phyloP scores from a whole-genome alignment of 306 rosid species.

The Canavalia ensiformis region DNA sequence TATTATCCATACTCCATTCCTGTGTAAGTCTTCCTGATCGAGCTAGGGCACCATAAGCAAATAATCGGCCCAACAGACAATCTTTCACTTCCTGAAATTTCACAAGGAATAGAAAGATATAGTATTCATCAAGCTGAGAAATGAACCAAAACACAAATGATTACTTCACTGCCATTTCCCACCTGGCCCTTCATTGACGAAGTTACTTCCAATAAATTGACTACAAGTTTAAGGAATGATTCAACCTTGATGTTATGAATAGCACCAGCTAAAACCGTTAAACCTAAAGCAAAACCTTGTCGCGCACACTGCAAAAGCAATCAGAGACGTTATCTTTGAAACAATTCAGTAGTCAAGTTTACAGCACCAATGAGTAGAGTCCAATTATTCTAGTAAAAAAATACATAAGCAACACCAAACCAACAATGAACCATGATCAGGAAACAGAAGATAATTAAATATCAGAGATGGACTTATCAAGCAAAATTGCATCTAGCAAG shows the following conservation, averaged over 20 bases:
- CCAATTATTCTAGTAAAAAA: not conserved
- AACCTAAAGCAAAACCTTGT: slow-evolving; percentile 92
- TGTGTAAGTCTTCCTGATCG: slow-evolving; percentile 77
- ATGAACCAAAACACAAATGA: slow-evolving; percentile 23
- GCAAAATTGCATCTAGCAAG: not conserved
- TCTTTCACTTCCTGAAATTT: slow-evolving; percentile 86
- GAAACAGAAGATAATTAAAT: not conserved
- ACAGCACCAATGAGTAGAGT: slow-evolving; percentile 2
- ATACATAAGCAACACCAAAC: slow-evolving; percentile 5
- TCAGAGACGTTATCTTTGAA: slow-evolving; percentile 7
- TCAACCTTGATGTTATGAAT: slow-evolving; percentile 67
- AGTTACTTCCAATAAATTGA: slow-evolving; percentile 80
- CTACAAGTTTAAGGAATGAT: slow-evolving; percentile 80
- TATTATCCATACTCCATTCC: slow-evolving; percentile 67
- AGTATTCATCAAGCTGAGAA: slow-evolving; percentile 30
- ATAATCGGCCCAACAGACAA: slow-evolving; percentile 87
- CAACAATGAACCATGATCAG: slow-evolving; percentile 2
- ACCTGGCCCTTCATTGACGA: slow-evolving; percentile 99
- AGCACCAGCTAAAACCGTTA: slow-evolving; percentile 62
- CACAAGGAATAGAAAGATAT: slow-evolving; percentile 39
- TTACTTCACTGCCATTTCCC: slow-evolving; percentile 38
- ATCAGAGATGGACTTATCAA: not conserved
- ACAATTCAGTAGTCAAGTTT: slow-evolving; percentile 18
- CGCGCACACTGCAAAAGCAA: slow-evolving; percentile 89
- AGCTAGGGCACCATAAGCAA: slow-evolving; percentile 92